Percentiles rank a stretch among this genome's conserved stretches.
Conservation (phyloP, 805 yeast genomes). For the Starmerella apis region DNA sequence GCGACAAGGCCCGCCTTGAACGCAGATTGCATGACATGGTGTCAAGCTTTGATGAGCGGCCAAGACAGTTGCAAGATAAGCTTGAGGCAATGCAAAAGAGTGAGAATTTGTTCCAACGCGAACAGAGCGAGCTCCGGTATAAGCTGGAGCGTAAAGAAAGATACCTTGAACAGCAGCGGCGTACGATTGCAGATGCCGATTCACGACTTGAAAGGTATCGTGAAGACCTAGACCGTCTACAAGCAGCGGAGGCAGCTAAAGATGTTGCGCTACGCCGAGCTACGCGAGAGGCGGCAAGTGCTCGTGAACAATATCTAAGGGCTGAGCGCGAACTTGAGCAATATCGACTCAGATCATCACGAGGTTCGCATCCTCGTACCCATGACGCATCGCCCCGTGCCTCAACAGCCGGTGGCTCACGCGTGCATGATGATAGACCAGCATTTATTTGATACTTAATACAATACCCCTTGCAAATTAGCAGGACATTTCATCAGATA, state of each 20-base stretch:
- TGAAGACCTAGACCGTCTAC: conserved; percentile 33
- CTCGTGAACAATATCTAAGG: conserved; percentile 39
- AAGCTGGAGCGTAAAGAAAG: conserved; percentile 28
- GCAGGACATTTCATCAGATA: too few relatives aligned
- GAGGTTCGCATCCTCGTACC: neutral
- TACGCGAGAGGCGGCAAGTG: conserved; percentile 43
- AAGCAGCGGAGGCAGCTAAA: conserved; percentile 13
- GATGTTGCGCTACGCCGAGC: conserved; percentile 32
- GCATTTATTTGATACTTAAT: conserved; percentile 4
- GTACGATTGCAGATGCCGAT: conserved; percentile 45
- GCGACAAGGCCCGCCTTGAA: conserved; percentile 42
- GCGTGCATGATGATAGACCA: neutral
- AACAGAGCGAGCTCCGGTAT: conserved; percentile 24
- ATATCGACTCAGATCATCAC: conserved; percentile 19
- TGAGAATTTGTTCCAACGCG: conserved; percentile 23
- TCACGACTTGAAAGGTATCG: conserved; percentile 38
- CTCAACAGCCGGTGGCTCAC: neutral
- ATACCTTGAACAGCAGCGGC: conserved; percentile 32
- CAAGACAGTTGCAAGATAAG: conserved; percentile 31
- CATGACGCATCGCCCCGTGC: neutral
- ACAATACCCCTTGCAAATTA: neutral
- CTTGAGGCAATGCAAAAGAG: conserved; percentile 29
- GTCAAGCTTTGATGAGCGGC: conserved; percentile 32
- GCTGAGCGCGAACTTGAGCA: conserved; percentile 44
- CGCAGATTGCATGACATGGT: conserved; percentile 35